Evolutionary conservation across 768 basidiomycete species (phyloP).

Genomic region (Russula compacta): DNA sequence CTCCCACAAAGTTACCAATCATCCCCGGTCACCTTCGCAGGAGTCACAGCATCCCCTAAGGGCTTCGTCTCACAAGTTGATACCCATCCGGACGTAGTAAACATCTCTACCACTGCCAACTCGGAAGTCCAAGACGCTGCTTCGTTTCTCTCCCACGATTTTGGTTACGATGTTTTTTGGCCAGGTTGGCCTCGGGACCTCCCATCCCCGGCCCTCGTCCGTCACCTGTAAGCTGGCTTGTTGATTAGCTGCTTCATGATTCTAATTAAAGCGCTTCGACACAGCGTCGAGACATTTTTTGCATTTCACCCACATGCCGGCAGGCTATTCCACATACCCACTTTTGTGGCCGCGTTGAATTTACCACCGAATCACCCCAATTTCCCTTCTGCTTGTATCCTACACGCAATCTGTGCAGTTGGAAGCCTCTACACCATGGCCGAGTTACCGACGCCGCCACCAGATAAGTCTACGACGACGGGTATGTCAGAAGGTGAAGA

Average conservation of each 20-base stretch:
- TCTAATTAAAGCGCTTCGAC: background rate
- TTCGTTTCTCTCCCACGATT: background rate
- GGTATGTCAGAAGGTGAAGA: slow-evolving; percentile 15
- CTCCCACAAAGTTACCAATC: slow-evolving; percentile 1
- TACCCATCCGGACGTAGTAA: background rate
- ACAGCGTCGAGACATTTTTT: slow-evolving; percentile 73
- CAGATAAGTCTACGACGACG: slow-evolving; percentile 35
- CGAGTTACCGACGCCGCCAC: slow-evolving; percentile 46
- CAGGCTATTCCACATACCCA: slow-evolving; percentile 57
- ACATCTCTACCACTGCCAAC: background rate
- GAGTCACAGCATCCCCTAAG: background rate
- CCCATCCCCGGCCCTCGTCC: slow-evolving; percentile 51
- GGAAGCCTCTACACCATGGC: slow-evolving; percentile 69
- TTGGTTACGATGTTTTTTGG: slow-evolving; percentile 16
- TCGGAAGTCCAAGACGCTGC: background rate
- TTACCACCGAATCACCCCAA: slow-evolving; percentile 60
- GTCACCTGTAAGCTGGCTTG: slow-evolving; percentile 46
- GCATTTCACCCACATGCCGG: slow-evolving; percentile 64
- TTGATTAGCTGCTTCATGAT: background rate
- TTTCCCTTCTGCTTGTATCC: slow-evolving; percentile 60
- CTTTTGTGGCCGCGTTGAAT: slow-evolving; percentile 54
- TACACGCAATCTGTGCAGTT: slow-evolving; percentile 83
- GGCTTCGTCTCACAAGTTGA: background rate
- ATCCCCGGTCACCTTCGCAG: background rate
- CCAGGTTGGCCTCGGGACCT: slow-evolving; percentile 49